These are phyloP conservation scores for Claviceps paspali DNA, from an alignment of 2,329 filamentous ascomycete species.

Conservation along the genomic window DNA sequence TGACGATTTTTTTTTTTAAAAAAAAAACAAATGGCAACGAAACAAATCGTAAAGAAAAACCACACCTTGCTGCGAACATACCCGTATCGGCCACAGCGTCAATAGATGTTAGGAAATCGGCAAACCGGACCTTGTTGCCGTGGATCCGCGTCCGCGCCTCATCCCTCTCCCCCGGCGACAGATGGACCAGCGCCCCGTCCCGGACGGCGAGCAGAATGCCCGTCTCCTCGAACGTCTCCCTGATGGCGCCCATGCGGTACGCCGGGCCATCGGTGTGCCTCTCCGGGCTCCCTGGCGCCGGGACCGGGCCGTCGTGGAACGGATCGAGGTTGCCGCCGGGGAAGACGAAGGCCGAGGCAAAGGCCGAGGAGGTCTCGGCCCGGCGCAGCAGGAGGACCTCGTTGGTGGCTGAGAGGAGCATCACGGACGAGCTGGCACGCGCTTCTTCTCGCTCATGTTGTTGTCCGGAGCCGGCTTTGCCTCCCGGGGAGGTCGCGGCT, in stretches of 20 bases:
- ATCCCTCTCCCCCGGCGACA: slow-evolving; percentile 46
- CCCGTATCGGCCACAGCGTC: slow-evolving; percentile 51
- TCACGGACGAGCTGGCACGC: slow-evolving; percentile 57
- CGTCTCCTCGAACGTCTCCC: slow-evolving; percentile 91
- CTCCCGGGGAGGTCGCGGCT: too few relatives aligned
- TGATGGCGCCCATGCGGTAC: slow-evolving; percentile 71
- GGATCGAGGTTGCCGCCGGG: slow-evolving; percentile 74
- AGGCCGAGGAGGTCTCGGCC: slow-evolving; percentile 67
- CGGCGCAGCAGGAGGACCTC: slow-evolving; percentile 79
- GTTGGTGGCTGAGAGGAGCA: slow-evolving; percentile 75
- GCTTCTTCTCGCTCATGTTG: too few relatives aligned
- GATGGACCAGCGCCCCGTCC: slow-evolving; percentile 41
- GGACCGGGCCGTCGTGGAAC: slow-evolving; percentile 55
- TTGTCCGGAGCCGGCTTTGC: slow-evolving; percentile 8
- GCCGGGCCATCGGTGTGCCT: slow-evolving; percentile 55
- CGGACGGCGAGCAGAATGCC: slow-evolving; percentile 62
- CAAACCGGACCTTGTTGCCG: slow-evolving; percentile 47
- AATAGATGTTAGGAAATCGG: slow-evolving; percentile 42
- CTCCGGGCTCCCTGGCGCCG: slow-evolving; percentile 27
- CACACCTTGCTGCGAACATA: slow-evolving; percentile 20
- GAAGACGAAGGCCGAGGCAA: slow-evolving; percentile 88
- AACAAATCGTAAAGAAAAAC: not conserved
- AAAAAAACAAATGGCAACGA: not conserved
- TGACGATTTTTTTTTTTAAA: not conserved
- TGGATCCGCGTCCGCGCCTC: slow-evolving; percentile 56